Conservation (phyloP, 2,329 filamentous ascomycete genomes). For the Ramularia collo-cygni region DNA sequence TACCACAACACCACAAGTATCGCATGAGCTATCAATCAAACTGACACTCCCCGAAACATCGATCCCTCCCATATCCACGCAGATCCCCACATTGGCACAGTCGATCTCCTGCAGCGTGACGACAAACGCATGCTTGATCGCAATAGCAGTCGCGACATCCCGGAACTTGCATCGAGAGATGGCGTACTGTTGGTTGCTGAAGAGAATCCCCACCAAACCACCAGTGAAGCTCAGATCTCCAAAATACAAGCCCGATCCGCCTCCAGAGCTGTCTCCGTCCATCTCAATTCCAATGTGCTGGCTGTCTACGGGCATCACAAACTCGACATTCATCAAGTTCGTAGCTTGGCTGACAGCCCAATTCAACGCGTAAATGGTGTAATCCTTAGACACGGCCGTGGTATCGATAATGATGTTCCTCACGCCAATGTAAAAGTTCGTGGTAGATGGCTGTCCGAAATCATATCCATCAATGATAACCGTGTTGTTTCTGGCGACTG, state of each 20-base stretch:
- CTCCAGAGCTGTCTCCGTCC: conserved; percentile 23
- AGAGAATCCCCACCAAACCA: conserved; percentile 49
- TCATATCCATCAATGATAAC: conserved; percentile 20
- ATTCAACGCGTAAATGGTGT: conserved; percentile 19
- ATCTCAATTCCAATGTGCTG: conserved; percentile 33
- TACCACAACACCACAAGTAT: conserved; percentile 13
- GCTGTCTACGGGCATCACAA: conserved; percentile 32
- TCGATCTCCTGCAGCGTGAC: conserved; percentile 17
- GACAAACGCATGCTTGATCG: conserved; percentile 18
- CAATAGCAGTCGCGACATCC: conserved; percentile 18
- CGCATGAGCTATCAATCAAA: conserved; percentile 19
- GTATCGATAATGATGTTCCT: conserved; percentile 27
- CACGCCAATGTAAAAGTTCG: conserved; percentile 26
- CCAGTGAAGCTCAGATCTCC: conserved; percentile 53
- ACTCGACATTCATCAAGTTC: conserved; percentile 23
- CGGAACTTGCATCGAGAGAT: conserved; percentile 21
- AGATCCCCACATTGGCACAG: conserved; percentile 25
- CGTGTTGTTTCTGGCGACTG: conserved; percentile 13
- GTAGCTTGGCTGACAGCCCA: conserved; percentile 28
- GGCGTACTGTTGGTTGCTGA: conserved; percentile 56
- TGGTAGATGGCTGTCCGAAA: conserved; percentile 18
- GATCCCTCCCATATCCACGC: conserved; percentile 19
- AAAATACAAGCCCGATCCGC: conserved; percentile 21
- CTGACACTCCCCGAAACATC: conserved; percentile 22
- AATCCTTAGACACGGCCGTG: conserved; percentile 12